Conservation (phyloP, 2,329 filamentous ascomycete genomes). For the Davidsoniella neocaledoniae region DNA sequence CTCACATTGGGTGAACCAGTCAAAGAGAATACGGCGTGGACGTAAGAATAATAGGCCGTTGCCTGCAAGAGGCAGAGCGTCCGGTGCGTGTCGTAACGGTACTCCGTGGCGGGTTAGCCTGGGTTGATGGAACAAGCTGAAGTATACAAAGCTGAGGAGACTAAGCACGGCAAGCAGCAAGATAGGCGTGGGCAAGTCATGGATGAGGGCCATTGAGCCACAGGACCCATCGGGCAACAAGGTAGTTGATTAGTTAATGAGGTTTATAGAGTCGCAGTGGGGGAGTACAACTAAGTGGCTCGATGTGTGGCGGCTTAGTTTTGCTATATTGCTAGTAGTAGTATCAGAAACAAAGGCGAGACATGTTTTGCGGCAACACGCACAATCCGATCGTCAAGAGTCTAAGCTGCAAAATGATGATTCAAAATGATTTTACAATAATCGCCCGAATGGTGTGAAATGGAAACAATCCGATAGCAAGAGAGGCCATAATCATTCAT, state of each 20-base stretch:
- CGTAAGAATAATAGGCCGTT: conserved; percentile 46
- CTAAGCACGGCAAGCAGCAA: conserved; percentile 15
- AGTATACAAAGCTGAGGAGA: conserved; percentile 28
- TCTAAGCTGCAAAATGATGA: too few relatives aligned
- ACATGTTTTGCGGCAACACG: too few relatives aligned
- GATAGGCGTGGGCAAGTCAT: not conserved
- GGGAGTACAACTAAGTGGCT: too few relatives aligned
- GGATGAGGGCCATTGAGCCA: not conserved
- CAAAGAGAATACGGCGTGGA: conserved; percentile 40
- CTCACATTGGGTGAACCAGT: conserved; percentile 45
- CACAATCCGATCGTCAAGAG: too few relatives aligned
- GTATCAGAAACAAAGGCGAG: too few relatives aligned
- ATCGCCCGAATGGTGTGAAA: too few relatives aligned
- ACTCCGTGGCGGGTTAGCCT: conserved; percentile 17
- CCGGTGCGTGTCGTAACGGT: conserved; percentile 20
- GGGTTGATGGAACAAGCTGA: conserved; percentile 33
- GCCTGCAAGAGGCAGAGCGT: conserved; percentile 37
- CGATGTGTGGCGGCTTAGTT: too few relatives aligned
- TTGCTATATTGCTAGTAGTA: too few relatives aligned
- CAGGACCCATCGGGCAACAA: not conserved
- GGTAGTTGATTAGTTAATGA: not conserved
- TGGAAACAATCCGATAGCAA: too few relatives aligned
- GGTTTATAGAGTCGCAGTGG: too few relatives aligned
- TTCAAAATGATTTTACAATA: too few relatives aligned
- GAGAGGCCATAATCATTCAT: too few relatives aligned